These are phyloP conservation scores for Rutstroemia sp. DNA, from an alignment of 2,329 filamentous ascomycete genomes.

Conservation along the genomic window DNA sequence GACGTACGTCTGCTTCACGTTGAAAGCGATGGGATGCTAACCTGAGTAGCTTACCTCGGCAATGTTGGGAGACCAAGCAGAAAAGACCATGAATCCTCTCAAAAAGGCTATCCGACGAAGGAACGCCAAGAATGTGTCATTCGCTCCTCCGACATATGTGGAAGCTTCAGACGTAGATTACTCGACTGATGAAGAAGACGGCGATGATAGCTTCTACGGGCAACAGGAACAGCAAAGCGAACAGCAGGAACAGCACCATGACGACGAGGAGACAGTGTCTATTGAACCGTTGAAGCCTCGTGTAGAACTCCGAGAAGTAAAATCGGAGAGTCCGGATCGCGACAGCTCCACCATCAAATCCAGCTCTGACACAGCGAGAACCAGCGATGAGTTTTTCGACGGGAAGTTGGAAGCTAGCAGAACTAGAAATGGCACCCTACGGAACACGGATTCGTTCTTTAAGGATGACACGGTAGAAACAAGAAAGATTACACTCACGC, in stretches of 20 bases:
- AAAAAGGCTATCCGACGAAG: constrained; percentile 66
- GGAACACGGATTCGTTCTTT: constrained; percentile 95
- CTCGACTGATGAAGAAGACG: constrained; percentile 58
- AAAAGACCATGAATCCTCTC: constrained; percentile 65
- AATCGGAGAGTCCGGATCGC: constrained; percentile 19
- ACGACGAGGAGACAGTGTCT: constrained; percentile 30
- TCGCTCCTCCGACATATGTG: constrained; percentile 62
- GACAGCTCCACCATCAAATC: constrained; percentile 15
- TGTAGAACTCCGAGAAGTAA: constrained; percentile 29
- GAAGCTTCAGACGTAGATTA: constrained; percentile 67
- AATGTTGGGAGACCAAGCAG: constrained; percentile 63
- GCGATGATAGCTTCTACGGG: constrained; percentile 38
- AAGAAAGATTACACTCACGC: constrained; percentile 94
- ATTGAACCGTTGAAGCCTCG: constrained; percentile 35
- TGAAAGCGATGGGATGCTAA: constrained; percentile 12
- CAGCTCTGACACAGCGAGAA: constrained; percentile 36
- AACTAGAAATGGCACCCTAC: constrained; percentile 77
- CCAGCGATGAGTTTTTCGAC: constrained; percentile 62
- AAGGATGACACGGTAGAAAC: constrained; percentile 93
- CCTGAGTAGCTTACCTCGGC: constrained; percentile 53
- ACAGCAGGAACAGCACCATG: constrained; percentile 34
- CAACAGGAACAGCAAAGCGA: constrained; percentile 39
- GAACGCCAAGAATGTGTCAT: constrained; percentile 65
- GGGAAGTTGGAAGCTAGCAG: constrained; percentile 48
- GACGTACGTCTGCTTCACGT: constrained; percentile 58